phyloP scores from a whole-genome alignment of 1,284 basidiomycete species.

The Gymnopus androsaceus region DNA sequence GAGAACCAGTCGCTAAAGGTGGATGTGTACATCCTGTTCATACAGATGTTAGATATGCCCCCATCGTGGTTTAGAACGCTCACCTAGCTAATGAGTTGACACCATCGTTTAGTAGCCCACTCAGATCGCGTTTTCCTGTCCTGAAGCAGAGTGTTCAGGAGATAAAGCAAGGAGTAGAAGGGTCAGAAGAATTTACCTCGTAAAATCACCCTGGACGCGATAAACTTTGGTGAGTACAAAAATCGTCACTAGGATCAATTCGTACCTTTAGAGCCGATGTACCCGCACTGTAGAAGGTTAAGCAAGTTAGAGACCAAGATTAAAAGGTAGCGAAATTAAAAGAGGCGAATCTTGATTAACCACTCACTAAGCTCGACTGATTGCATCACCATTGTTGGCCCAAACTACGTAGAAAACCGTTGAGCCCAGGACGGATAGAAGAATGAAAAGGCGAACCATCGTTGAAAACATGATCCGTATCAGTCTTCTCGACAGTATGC shows the following conservation, averaged over 20 bases:
- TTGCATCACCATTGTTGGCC: constrained; percentile 94
- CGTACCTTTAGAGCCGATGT: constrained; percentile 87
- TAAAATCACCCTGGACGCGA: constrained; percentile 82
- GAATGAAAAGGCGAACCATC: constrained; percentile 56
- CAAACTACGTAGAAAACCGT: constrained; percentile 63
- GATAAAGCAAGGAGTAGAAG: neutral
- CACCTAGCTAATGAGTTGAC: constrained; percentile 86
- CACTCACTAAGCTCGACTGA: constrained; percentile 82
- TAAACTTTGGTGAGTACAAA: neutral
- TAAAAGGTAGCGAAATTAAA: no score
- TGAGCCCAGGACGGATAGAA: constrained; percentile 9
- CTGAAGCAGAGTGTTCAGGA: constrained; percentile 36
- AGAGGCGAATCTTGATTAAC: neutral
- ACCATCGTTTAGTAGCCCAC: constrained; percentile 90
- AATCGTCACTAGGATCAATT: constrained; percentile 10
- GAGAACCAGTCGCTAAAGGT: constrained; percentile 95
- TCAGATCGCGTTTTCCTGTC: constrained; percentile 91
- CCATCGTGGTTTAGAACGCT: constrained; percentile 3
- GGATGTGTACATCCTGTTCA: constrained; percentile 73
- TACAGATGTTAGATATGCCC: constrained; percentile 5
- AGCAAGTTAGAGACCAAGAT: no score
- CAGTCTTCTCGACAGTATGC: constrained; percentile 50
- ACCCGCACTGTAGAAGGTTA: constrained; percentile 68
- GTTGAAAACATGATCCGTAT: constrained; percentile 83
- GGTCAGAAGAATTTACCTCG: constrained; percentile 67